Conservation (phyloP, 1,284 basidiomycete genomes). For the Cryptococcus sp. region DNA sequence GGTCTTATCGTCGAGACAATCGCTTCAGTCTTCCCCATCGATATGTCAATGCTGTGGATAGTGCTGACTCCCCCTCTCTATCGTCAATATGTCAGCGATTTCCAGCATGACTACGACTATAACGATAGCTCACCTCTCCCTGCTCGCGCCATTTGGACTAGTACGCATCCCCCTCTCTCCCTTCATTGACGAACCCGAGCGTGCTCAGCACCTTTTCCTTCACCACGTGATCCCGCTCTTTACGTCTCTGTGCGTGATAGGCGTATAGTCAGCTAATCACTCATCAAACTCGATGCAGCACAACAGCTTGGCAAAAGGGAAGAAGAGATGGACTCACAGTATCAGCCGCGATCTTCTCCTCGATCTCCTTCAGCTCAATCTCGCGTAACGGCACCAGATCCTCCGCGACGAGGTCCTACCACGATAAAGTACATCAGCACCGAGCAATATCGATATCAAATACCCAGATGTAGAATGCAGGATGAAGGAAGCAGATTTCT, state of each 20-base stretch:
- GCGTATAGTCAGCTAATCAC: neutral
- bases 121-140: no score
- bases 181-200: conserved; percentile 51
- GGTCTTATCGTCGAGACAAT: no score
- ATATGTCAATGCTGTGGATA: no score
- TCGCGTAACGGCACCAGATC: conserved; percentile 79
- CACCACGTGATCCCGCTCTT: conserved; percentile 43
- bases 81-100: no score
- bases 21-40: no score
- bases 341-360: conserved; percentile 71
- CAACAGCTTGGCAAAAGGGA: neutral
- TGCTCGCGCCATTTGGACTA: conserved; percentile 16
- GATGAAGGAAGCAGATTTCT: neutral
- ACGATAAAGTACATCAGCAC: conserved; percentile 1
- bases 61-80: no score
- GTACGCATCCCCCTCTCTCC: conserved; percentile 54
- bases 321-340: conserved; percentile 35
- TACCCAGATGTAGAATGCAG: no score
- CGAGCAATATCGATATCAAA: no score
- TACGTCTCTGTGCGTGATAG: conserved; percentile 36
- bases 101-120: no score
- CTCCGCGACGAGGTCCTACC: conserved; percentile 87
- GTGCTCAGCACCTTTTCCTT: conserved; percentile 46
- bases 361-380: conserved; percentile 68
- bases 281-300: no score